Percentiles rank a stretch among this genome's conserved stretches.
phyloP scores from a whole-genome alignment of 73 alveolate genomes.

The Halteria grandinella region DNA sequence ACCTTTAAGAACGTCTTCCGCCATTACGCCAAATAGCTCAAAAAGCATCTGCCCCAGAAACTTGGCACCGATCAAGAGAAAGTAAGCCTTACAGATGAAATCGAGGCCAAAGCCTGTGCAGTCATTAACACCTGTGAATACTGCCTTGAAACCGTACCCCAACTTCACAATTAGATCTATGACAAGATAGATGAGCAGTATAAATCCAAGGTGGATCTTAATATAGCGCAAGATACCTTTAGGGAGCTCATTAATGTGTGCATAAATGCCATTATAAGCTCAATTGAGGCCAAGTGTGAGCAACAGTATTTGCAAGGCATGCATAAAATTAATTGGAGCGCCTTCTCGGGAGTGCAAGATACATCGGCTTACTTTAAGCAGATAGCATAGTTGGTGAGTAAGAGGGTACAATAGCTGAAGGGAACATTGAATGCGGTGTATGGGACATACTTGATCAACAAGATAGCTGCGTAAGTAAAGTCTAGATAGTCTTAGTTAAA shows the following conservation, averaged over 20 bases:
- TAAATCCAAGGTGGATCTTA: slow-evolving; percentile 68
- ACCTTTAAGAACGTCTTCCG: slow-evolving; percentile 79
- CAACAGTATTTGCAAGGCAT: slow-evolving; percentile 5
- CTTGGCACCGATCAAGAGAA: slow-evolving; percentile 67
- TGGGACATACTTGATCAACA: slow-evolving; percentile 22
- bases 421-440: slow-evolving; percentile 31
- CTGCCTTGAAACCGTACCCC: slow-evolving; percentile 79
- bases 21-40: slow-evolving; percentile 71
- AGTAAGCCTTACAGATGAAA: slow-evolving; percentile 63
- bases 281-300: slow-evolving; percentile 41
- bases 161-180: slow-evolving; percentile 70
- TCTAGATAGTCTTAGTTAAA: neutral
- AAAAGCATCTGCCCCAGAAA: slow-evolving; percentile 64
- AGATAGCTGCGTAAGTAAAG: slow-evolving; percentile 9
- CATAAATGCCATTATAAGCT: slow-evolving; percentile 9
- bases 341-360: slow-evolving; percentile 39
- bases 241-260: slow-evolving; percentile 43
- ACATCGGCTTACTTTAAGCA: slow-evolving; percentile 14
- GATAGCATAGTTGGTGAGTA: neutral
- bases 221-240: slow-evolving; percentile 34
- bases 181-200: slow-evolving; percentile 85
- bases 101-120: slow-evolving; percentile 63
- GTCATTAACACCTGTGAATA: slow-evolving; percentile 87
- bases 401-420: slow-evolving; percentile 26
- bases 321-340: slow-evolving; percentile 39